Base-by-base conservation (phyloP, 1,284 basidiomycete genomes). In the Xanthoconium separans region DNA sequence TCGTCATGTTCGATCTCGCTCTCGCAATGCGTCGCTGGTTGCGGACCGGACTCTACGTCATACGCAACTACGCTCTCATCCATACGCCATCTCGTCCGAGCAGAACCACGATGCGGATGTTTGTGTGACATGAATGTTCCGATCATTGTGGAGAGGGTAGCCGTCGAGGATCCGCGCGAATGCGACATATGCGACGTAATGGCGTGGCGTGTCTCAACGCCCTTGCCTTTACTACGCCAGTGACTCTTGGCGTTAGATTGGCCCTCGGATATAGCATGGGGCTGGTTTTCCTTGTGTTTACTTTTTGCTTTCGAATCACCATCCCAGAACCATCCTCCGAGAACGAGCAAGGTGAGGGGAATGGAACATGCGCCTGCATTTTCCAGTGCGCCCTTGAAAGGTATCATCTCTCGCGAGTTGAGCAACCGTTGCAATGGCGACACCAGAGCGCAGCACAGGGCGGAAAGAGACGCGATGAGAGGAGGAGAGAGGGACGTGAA, bases 281-380 rank as follows among this genome's bases (percentile, higher is more conserved):
- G 16, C 20, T 40, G 20, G 24, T 6, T 6, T 6, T 40, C 6
- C 20, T 20, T 40, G 24, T 4, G 6, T 18, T 31, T 34, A 36
- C 7, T 39, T 7, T 42, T 72, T 65, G 7, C 3, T 4, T 54
- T 42, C 58, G 47, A 11, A 4, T 56, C 57, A 3, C 49, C 58
- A 18, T 60, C 73, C 67, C 90, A 87, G 71, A 97, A 97, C 77
- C 95, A 97, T 8, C 91, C 93, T 16, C 95, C 95, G 41, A 98
- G 85, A 8, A 97, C 93, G 56, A 98, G 82, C 37, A 98, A 77
- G 3, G 95, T 97, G 24, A 97, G 69, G 0, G 95, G 95, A 59
- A 98, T 88, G 0, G 90, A 91, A 64, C 92, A 94, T 61, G 81
- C 83, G 2, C 93, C 92, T 0, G 89, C 87, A 27, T 78, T 75